phyloP scores from a whole-genome alignment of 228 moss, liverwort and hornwort genomes.

The Sphagnum fallax region DNA sequence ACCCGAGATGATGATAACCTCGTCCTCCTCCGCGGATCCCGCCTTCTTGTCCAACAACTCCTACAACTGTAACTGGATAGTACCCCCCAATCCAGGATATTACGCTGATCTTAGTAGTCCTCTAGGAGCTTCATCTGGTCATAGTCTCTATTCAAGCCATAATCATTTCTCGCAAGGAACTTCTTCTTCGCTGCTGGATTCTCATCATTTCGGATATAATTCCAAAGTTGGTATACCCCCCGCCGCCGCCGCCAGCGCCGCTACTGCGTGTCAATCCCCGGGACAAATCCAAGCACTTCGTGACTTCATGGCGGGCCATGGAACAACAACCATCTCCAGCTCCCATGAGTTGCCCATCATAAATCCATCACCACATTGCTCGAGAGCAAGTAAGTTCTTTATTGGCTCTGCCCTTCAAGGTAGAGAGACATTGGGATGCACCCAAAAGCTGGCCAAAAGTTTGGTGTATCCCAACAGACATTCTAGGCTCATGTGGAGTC shows the following conservation, averaged over 20 bases:
- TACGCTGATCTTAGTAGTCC: constrained; percentile 8
- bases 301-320: constrained; percentile 77
- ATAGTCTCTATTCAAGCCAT: constrained; percentile 1
- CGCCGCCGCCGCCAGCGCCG: constrained; percentile 19
- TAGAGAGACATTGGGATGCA: no score
- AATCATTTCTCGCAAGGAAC: constrained; percentile 8
- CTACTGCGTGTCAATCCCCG: constrained; percentile 18
- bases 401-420: no score
- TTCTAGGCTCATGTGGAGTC: no score
- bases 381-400: no score
- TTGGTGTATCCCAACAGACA: no score
- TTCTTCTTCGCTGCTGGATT: constrained; percentile 1
- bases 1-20: constrained; percentile 30
- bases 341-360: background rate
- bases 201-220: constrained; percentile 6
- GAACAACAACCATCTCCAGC: constrained; percentile 14
- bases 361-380: no score
- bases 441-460: no score
- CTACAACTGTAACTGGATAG: constrained; percentile 23
- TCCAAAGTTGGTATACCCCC: constrained; percentile 7
- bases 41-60: constrained; percentile 32
- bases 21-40: background rate
- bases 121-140: constrained; percentile 13
- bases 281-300: constrained; percentile 84
- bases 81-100: constrained; percentile 20